Base-by-base conservation (phyloP, 495 filamentous ascomycete genomes). In the Daldinia grandis region DNA sequence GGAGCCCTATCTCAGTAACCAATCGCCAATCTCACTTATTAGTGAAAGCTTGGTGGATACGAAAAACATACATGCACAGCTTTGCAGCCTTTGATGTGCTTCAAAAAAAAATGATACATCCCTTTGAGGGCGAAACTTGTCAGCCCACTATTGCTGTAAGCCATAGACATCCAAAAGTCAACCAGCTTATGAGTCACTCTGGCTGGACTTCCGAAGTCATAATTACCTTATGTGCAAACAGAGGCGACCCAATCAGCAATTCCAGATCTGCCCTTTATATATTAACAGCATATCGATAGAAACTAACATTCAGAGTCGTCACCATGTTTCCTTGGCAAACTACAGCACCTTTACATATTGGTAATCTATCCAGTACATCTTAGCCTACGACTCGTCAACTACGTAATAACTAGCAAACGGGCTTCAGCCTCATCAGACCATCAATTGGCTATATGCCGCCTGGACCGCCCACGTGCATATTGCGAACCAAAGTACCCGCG, bases 91-190 rank as follows among this genome's bases (percentile, higher is more conserved):
- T 27, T 30, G 8, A 53, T 5, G 14, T 55, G 27, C 50, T 27
- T 25, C n/a, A 35, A 57, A 68, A 35, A 57, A 68, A 72, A 38
- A 61, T 68, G 69, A 72, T 60, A 64, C 42, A 55, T 72, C 64
- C 51, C 38, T 61, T 56, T 56, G 51, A 33, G 38, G 44, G 7
- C 50, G 9, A 57, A 66, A 65, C 51, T 38, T 40, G 57, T 60
- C 61, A 69, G 55, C 60, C 54, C 37, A 53, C 9, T 42, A 24
- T 54, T 19, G 33, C 21, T 28, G 40, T 49, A 65, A 17, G 25
- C 14, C 37, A 40, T 49, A 58, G 12, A 35, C 42, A 51, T n/a
- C 54, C 19, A 40, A 44, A 38, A 42, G 15, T 57, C 25, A 38
- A 31, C 49, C 40, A 62, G 24, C 15, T 65, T 58, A 53, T 47